Evolutionary conservation across 495 filamentous ascomycete species (phyloP).

Genomic region (Letharia lupina): DNA sequence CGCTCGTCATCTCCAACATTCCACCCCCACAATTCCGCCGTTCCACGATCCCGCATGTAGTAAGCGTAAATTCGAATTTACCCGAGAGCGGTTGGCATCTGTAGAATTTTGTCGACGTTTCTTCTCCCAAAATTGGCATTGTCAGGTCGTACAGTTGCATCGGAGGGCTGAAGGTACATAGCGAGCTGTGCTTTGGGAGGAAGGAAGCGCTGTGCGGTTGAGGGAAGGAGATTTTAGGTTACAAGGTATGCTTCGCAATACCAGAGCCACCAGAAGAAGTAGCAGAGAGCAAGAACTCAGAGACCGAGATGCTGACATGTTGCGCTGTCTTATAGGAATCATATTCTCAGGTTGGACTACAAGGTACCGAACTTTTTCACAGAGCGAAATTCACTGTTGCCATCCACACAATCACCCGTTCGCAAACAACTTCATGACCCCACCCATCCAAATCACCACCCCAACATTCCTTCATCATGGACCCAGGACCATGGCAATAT

Average conservation of each 20-base stretch:
- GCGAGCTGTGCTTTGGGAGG: slow-evolving; percentile 20
- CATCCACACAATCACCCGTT: slow-evolving; percentile 11
- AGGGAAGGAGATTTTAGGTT: slow-evolving; percentile 19
- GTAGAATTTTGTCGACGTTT: slow-evolving; percentile 9
- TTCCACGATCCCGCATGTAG: slow-evolving; percentile 12
- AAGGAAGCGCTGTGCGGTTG: slow-evolving; percentile 25
- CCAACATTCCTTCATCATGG: slow-evolving; percentile 4
- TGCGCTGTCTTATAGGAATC: neutral
- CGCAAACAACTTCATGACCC: slow-evolving; percentile 4
- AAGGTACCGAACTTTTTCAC: slow-evolving; percentile 10
- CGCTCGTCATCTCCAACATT: neutral
- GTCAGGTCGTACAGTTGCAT: slow-evolving; percentile 8
- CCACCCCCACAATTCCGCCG: slow-evolving; percentile 6
- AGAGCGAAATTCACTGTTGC: neutral
- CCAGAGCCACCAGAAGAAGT: neutral
- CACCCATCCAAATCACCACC: neutral
- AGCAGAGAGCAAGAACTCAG: neutral
- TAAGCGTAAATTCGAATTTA: slow-evolving; percentile 11
- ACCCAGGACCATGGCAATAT: slow-evolving; percentile 14
- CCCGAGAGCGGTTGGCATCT: slow-evolving; percentile 10
- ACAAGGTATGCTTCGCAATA: slow-evolving; percentile 11
- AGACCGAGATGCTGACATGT: slow-evolving; percentile 4
- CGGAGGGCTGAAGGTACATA: slow-evolving; percentile 16
- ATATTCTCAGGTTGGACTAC: slow-evolving; percentile 10
- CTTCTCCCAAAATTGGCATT: slow-evolving; percentile 10